Base-by-base conservation (phyloP, 306 rosid genomes). In the Echinosophora koreensis region DNA sequence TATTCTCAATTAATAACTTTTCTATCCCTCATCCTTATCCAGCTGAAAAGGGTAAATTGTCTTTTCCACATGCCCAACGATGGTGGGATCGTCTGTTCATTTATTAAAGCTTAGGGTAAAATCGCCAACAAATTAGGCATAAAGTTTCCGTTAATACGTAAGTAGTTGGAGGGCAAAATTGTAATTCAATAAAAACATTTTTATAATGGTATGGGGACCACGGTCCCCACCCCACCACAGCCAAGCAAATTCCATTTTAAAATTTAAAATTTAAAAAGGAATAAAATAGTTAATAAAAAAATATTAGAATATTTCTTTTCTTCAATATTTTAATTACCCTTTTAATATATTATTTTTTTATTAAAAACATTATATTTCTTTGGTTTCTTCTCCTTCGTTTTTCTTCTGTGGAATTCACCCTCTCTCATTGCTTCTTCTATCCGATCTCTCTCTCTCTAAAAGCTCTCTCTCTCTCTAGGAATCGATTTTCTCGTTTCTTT, bases 381-480 rank as follows among this genome's bases (percentile, higher is more conserved):
- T 84, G 83, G 83, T 86, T 82, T 81, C 87, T 85, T 82, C 90
- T 82, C 82, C 88, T 65, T 58, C 52, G 77, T 81, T 71, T 86
- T 82, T 80, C 81, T 68, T 84, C 76, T 46, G 73, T 80, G 83
- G 91, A 82, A 82, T 87, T 76, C 84, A 41, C 46, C 67, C 62
- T 52, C 82, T 35, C 69, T 56, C 42, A 77, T 82, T 83, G 89
- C 91, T 76, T 87, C 82, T 57, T 84, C 62, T 86, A 82, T 89
- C 90, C 88, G 82, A 82, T 38, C 69, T 83, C 37, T 63, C 78
- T 84, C 87, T 82, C 89, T 84, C 85, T 73, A 69, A 73, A 46
- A 46, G 49, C 46, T 63, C 32, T 63, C 72, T 70, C 49, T 76
- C 76, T 69, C 84, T 77, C 61, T 60, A 15, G 22, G 74, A 38